Conservation (phyloP, 2,329 filamentous ascomycete species). For the Byssoonygena ceratinophila region DNA sequence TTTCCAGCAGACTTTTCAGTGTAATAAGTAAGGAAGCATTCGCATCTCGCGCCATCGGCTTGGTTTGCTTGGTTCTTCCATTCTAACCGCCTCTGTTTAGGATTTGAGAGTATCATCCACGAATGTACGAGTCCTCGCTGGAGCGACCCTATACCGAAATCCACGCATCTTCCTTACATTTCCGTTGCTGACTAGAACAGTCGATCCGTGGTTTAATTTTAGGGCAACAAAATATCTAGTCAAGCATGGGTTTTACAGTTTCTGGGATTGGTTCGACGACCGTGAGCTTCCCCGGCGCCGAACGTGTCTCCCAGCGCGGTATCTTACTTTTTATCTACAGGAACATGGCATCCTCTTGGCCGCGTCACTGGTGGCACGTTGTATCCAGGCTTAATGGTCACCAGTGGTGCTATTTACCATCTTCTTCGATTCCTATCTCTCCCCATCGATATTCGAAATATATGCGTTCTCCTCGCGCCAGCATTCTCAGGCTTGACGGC, state of each 20-base stretch:
- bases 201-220: constrained; percentile 99
- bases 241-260: constrained; percentile 92
- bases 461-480: constrained; percentile 91
- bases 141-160: constrained; percentile 7
- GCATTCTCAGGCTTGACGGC: constrained; percentile 91
- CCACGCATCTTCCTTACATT: neutral
- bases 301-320: neutral
- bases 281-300: constrained; percentile 43
- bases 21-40: constrained; percentile 71
- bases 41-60: neutral
- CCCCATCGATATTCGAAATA: constrained; percentile 96
- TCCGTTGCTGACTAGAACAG: constrained; percentile 39
- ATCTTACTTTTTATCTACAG: constrained; percentile 29
- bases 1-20: constrained; percentile 91
- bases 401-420: constrained; percentile 94
- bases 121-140: constrained; percentile 62
- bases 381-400: constrained; percentile 98
- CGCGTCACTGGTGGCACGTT: constrained; percentile 98
- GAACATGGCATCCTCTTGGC: constrained; percentile 97
- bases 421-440: constrained; percentile 76
- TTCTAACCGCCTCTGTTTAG: constrained; percentile 35
- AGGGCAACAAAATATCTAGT: constrained; percentile 96
- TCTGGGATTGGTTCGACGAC: constrained; percentile 99
- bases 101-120: constrained; percentile 98
- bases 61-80: too few species aligned